Conservation (phyloP, 2,329 filamentous ascomycete genomes). For the Exophiala lecanii-corni region DNA sequence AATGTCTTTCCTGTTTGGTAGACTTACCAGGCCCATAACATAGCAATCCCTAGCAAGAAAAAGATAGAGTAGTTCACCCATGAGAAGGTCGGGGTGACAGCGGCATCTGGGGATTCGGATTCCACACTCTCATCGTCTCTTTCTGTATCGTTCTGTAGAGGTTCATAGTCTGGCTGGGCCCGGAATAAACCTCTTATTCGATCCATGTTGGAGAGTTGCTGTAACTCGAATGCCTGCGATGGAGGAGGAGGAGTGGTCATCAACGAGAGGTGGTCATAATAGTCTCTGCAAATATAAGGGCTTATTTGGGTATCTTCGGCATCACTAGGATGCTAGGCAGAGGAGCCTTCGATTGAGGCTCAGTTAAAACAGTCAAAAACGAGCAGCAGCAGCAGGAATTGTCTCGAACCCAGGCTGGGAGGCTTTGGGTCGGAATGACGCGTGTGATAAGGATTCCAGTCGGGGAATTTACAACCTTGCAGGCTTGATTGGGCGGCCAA, state of each 20-base stretch:
- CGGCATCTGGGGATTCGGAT: constrained; percentile 11
- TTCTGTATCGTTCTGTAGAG: constrained; percentile 22
- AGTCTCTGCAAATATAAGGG: no score
- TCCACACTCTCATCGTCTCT: constrained; percentile 15
- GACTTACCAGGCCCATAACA: constrained; percentile 95
- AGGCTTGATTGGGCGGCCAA: no score
- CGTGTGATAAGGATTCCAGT: no score
- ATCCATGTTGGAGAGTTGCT: constrained; percentile 30
- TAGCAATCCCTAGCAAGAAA: constrained; percentile 77
- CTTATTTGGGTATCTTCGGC: no score
- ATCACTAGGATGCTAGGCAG: no score
- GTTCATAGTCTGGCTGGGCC: constrained; percentile 31
- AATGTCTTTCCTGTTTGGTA: background rate
- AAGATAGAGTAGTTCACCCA: constrained; percentile 86
- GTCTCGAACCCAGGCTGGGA: no score
- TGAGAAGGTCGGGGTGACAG: constrained; percentile 54
- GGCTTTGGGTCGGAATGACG: no score
- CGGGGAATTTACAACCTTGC: no score
- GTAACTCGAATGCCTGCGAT: constrained; percentile 20
- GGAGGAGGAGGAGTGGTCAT: constrained; percentile 7
- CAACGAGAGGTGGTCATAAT: constrained; percentile 8
- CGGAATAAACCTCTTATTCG: constrained; percentile 33
- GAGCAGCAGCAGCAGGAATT: no score
- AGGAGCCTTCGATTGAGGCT: no score
- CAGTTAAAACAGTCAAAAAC: no score